Conservation (phyloP, 331 rosid species). For the Dryas integrifolia region DNA sequence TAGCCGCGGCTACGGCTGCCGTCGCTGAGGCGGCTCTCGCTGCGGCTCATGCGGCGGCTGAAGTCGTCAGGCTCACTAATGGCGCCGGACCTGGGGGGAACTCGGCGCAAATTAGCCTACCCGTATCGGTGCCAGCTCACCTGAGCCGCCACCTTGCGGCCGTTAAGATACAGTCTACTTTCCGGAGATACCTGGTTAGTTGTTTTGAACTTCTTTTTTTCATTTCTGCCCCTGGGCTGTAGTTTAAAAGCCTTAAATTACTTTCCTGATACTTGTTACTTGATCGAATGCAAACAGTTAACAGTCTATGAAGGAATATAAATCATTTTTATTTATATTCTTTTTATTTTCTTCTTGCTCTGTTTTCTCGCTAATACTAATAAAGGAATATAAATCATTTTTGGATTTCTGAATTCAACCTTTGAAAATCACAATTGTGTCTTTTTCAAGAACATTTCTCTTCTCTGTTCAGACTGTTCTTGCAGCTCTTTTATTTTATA, state of each 20-base stretch:
- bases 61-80: conserved; percentile 78
- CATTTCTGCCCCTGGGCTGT: background rate
- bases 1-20: conserved; percentile 75
- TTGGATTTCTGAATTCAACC: too few species aligned
- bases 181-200: conserved; percentile 76
- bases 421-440: too few species aligned
- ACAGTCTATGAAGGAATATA: too few species aligned
- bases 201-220: background rate
- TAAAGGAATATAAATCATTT: too few species aligned
- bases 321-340: background rate
- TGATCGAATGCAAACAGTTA: too few species aligned
- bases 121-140: conserved; percentile 2
- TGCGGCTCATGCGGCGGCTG: conserved; percentile 82
- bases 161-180: conserved; percentile 64
- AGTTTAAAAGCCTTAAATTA: background rate
- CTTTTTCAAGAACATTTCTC: too few species aligned
- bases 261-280: background rate
- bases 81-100: conserved; percentile 10
- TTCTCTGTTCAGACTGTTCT: background rate
- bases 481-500: background rate
- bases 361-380: background rate
- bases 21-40: conserved; percentile 82
- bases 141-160: conserved; percentile 39
- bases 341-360: background rate
- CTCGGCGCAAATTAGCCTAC: conserved; percentile 2